Percentiles rank a stretch among this genome's conserved stretches.
phyloP scores from a whole-genome alignment of 805 yeast species.

The Schwanniomyces sp. region DNA sequence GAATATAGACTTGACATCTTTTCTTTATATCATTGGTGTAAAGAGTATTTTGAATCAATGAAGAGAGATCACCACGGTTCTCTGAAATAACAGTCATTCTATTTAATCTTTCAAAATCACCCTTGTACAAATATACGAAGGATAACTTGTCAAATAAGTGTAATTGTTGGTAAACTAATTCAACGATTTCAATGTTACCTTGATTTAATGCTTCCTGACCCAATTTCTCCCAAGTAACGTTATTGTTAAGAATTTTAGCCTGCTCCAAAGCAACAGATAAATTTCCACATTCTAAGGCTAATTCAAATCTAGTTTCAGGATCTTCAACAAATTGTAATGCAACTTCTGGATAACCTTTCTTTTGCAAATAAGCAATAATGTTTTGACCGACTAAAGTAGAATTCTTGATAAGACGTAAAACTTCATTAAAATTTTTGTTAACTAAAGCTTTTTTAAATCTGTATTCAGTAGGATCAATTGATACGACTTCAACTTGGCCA shows the following conservation, averaged over 20 bases:
- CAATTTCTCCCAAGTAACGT: conserved; percentile 74
- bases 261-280: conserved; percentile 83
- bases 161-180: conserved; percentile 84
- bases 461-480: conserved; percentile 95
- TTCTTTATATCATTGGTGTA: conserved; percentile 73
- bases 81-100: conserved; percentile 91
- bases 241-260: conserved; percentile 72
- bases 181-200: conserved; percentile 85
- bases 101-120: conserved; percentile 69
- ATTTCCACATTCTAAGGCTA: conserved; percentile 93
- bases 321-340: conserved; percentile 97
- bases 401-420: conserved; percentile 78
- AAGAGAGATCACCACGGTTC: conserved; percentile 75
- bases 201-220: conserved; percentile 86
- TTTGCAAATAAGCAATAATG: conserved; percentile 90
- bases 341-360: conserved; percentile 95
- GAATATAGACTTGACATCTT: conserved; percentile 70
- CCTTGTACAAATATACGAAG: conserved; percentile 81
- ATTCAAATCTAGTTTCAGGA: conserved; percentile 91
- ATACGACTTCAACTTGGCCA: conserved; percentile 76
- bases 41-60: conserved; percentile 80
- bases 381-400: conserved; percentile 97
- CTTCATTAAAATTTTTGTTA: conserved; percentile 88
- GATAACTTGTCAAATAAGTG: conserved; percentile 86
- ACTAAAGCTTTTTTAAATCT: conserved; percentile 92